Evolutionary conservation across 148 eudicot genomes (phyloP).

Genomic region (Diospyros lotus): DNA sequence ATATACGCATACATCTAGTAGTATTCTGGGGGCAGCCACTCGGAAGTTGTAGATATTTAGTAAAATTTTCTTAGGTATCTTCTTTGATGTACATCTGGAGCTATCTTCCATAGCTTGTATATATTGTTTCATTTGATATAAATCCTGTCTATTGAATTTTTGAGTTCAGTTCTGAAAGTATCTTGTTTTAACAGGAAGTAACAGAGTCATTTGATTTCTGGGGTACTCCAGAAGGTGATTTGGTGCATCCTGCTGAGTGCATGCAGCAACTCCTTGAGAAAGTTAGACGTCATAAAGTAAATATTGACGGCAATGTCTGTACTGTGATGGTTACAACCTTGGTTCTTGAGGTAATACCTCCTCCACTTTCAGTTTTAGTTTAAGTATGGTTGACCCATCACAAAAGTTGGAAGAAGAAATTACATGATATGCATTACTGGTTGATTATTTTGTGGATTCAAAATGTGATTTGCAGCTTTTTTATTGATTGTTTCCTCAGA

Average conservation of each 20-base stretch:
- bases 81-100: background rate
- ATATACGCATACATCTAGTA: background rate
- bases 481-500: slow-evolving; percentile 3
- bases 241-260: slow-evolving; percentile 94
- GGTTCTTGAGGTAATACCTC: slow-evolving; percentile 82
- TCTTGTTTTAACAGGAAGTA: slow-evolving; percentile 57
- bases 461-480: background rate
- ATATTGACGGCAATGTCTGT: slow-evolving; percentile 92
- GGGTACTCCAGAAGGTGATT: slow-evolving; percentile 91
- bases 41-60: background rate
- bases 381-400: background rate
- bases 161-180: background rate
- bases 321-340: slow-evolving; percentile 90
- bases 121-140: background rate
- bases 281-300: slow-evolving; percentile 86
- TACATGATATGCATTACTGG: background rate
- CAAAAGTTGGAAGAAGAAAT: background rate
- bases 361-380: background rate
- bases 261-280: slow-evolving; percentile 88
- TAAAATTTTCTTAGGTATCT: background rate
- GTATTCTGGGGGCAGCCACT: background rate
- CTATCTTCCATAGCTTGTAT: background rate
- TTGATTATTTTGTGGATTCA: background rate
- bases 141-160: background rate
- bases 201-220: slow-evolving; percentile 85